These are phyloP conservation scores for Beauveria medogensis DNA, from an alignment of 2,329 filamentous ascomycete genomes.

Conservation along the genomic window DNA sequence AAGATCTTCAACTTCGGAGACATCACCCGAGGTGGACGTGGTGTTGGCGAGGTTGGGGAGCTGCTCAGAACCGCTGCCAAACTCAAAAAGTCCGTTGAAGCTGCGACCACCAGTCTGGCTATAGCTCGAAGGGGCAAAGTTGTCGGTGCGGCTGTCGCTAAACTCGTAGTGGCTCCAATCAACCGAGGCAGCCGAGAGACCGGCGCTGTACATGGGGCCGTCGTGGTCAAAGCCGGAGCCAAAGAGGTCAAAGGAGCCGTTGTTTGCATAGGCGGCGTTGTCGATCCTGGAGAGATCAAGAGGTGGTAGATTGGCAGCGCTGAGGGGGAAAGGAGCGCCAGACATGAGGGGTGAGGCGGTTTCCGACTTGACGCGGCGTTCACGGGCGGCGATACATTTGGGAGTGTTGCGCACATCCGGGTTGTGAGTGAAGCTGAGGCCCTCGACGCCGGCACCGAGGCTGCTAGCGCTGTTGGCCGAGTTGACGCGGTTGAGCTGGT, in stretches of 20 bases:
- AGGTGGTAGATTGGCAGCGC: slow-evolving; percentile 46
- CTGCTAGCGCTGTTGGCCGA: slow-evolving; percentile 46
- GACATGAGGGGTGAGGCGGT: slow-evolving; percentile 51
- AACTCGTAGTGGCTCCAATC: slow-evolving; percentile 40
- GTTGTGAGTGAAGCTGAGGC: slow-evolving; percentile 30
- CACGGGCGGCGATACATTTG: slow-evolving; percentile 31
- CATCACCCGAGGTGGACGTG: slow-evolving; percentile 57
- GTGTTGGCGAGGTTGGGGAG: slow-evolving; percentile 46
- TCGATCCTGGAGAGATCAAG: slow-evolving; percentile 51
- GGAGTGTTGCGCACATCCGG: slow-evolving; percentile 23
- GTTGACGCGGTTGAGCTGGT: slow-evolving; percentile 51
- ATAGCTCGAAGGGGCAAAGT: slow-evolving; percentile 46
- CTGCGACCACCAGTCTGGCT: slow-evolving; percentile 44
- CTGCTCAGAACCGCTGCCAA: slow-evolving; percentile 44
- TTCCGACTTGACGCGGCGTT: slow-evolving; percentile 52
- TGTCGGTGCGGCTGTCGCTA: slow-evolving; percentile 35
- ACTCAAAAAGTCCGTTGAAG: slow-evolving; percentile 45
- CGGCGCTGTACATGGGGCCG: slow-evolving; percentile 53
- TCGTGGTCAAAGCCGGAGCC: slow-evolving; percentile 42
- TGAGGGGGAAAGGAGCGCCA: slow-evolving; percentile 41
- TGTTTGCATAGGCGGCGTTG: slow-evolving; percentile 40
- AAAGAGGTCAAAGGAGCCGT: slow-evolving; percentile 44
- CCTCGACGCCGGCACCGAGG: slow-evolving; percentile 35
- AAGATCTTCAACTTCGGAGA: slow-evolving; percentile 58
- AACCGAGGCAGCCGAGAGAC: slow-evolving; percentile 46